Percentiles rank a stretch among this genome's conserved stretches.
These are phyloP conservation scores for Solanum clarkiae DNA, from an alignment of 257 asterid species.

Conservation along the genomic window DNA sequence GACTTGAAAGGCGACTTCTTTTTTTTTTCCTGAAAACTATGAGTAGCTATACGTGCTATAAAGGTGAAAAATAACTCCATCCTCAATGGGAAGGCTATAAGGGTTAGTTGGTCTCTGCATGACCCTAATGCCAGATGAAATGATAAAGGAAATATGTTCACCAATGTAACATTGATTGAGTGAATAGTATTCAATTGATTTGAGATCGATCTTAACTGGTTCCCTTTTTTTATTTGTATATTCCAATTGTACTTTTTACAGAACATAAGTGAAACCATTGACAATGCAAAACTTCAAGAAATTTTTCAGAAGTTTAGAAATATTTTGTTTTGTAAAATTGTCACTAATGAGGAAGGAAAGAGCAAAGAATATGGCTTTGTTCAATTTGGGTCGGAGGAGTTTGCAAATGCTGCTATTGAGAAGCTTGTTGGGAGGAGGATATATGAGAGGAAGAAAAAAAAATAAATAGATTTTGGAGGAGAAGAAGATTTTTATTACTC, in stretches of 20 bases:
- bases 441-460: too few relatives aligned
- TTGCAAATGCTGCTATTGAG: constrained; percentile 32
- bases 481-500: too few relatives aligned
- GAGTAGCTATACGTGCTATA: constrained; percentile 33
- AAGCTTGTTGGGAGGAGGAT: constrained; percentile 33
- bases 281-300: constrained; percentile 21
- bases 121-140: constrained; percentile 25
- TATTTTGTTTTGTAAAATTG: constrained; percentile 49
- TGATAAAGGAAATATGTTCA: constrained; percentile 35
- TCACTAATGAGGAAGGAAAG: constrained; percentile 33
- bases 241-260: background rate
- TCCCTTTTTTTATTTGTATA: background rate
- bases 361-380: constrained; percentile 52
- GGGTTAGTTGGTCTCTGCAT: constrained; percentile 47
- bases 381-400: constrained; percentile 35
- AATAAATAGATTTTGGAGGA: too few relatives aligned
- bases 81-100: constrained; percentile 39
- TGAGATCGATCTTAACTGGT: background rate
- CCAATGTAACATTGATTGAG: constrained; percentile 27
- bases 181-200: background rate
- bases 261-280: constrained; percentile 11
- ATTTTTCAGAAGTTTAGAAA: constrained; percentile 33
- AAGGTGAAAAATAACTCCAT: constrained; percentile 25
- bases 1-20: background rate
- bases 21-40: background rate